Evolutionary conservation across 495 filamentous ascomycete genomes (phyloP).

Genomic region (Tuber calosporum): DNA sequence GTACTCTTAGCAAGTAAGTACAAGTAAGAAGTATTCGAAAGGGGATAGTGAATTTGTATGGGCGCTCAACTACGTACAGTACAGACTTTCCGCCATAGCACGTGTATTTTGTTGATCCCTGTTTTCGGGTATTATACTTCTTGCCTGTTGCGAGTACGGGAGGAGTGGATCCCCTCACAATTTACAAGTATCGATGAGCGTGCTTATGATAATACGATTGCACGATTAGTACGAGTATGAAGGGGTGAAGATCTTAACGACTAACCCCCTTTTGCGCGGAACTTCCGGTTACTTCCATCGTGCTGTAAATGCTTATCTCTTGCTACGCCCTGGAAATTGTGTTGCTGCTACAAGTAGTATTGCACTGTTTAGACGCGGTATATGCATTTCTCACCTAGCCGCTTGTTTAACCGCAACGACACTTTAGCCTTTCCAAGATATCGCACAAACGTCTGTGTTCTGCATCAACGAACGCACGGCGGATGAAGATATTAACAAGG

Average conservation of each 20-base stretch:
- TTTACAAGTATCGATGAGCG: not conserved
- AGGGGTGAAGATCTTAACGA: not conserved
- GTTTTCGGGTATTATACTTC: no score
- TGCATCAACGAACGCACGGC: not conserved
- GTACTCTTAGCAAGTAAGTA: no score
- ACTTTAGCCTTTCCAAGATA: not conserved
- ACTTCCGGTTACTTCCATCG: not conserved
- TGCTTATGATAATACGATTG: not conserved
- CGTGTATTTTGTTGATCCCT: no score
- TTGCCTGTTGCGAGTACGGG: no score
- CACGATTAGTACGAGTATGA: no score
- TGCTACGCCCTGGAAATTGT: not conserved
- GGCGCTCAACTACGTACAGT: no score
- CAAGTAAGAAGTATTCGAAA: no score
- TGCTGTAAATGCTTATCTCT: not conserved
- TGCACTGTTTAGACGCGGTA: no score
- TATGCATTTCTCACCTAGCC: not conserved
- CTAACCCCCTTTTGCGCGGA: not conserved
- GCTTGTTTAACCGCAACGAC: not conserved
- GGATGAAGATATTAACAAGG: not conserved
- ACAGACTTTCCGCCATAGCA: no score
- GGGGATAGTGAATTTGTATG: no score
- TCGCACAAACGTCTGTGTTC: not conserved
- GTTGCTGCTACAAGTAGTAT: no score
- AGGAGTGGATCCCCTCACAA: not conserved